These are phyloP conservation scores for Diaporthe sp. DNA, from an alignment of 2,329 filamentous ascomycete genomes.

Conservation along the genomic window DNA sequence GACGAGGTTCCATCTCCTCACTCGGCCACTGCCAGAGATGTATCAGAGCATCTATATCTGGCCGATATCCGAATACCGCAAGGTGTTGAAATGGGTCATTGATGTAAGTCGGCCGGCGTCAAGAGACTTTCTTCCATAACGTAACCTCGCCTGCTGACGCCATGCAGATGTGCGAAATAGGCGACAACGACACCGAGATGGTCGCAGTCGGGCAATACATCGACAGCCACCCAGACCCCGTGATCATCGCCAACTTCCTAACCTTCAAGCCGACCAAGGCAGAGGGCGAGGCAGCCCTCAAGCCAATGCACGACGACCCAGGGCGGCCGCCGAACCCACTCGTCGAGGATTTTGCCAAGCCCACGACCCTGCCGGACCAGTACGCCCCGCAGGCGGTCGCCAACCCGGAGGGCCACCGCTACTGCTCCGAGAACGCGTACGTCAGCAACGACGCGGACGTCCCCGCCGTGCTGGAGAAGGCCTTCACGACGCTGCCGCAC, in stretches of 20 bases:
- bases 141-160: neutral
- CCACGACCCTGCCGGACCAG: slow-evolving; percentile 57
- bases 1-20: slow-evolving; percentile 63
- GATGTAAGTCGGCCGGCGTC: slow-evolving; percentile 49
- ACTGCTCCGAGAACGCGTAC: slow-evolving; percentile 66
- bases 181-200: slow-evolving; percentile 56
- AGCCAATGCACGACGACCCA: slow-evolving; percentile 50
- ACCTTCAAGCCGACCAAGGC: slow-evolving; percentile 56
- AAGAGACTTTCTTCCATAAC: rapidly evolving
- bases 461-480: slow-evolving; percentile 57
- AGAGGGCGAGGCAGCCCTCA: slow-evolving; percentile 54
- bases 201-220: slow-evolving; percentile 54
- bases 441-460: slow-evolving; percentile 63
- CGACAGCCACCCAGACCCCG: slow-evolving; percentile 48
- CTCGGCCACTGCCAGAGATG: slow-evolving; percentile 51
- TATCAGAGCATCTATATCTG: slow-evolving; percentile 60
- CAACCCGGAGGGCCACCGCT: slow-evolving; percentile 65
- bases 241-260: slow-evolving; percentile 55
- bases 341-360: slow-evolving; percentile 54
- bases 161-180: slow-evolving; percentile 48
- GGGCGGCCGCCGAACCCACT: slow-evolving; percentile 55
- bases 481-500: slow-evolving; percentile 63
- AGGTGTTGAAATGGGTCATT: slow-evolving; percentile 63
- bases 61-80: slow-evolving; percentile 58
- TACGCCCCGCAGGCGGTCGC: slow-evolving; percentile 59